Evolutionary conservation across 2,329 filamentous ascomycete genomes (phyloP).

Genomic region (Phyllosticta citriasiana): DNA sequence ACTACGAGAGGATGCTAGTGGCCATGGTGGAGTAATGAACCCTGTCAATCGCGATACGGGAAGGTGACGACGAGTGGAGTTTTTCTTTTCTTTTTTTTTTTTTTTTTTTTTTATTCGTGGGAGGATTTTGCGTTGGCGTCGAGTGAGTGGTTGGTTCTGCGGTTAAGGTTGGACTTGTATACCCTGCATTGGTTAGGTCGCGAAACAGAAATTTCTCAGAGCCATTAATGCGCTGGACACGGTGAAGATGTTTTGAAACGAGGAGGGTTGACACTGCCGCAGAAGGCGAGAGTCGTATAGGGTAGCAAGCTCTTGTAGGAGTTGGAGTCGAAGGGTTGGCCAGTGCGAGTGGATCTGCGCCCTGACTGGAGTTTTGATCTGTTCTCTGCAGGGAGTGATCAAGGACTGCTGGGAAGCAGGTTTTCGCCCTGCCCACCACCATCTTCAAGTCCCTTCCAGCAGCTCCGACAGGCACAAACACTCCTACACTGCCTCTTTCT

Average conservation of each 20-base stretch:
- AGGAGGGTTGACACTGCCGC: not conserved
- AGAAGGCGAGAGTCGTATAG: not conserved
- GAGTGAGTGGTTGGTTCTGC: not conserved
- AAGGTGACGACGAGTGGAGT: not conserved
- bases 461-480: not conserved
- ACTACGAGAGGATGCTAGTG: constrained; percentile 69
- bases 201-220: not conserved
- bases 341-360: constrained; percentile 5
- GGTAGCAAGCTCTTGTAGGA: not conserved
- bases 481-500: too few relatives aligned
- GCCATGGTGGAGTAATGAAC: constrained; percentile 41
- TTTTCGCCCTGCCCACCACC: not conserved
- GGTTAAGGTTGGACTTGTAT: not conserved
- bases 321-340: constrained; percentile 1
- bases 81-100: not conserved
- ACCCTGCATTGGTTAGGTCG: not conserved
- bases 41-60: not conserved
- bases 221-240: not conserved
- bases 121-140: not conserved
- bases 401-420: not conserved
- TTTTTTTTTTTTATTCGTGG: not conserved
- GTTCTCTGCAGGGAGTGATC: not conserved
- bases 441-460: not conserved
- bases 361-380: not conserved
- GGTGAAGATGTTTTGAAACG: not conserved